Evolutionary conservation across 371 early-diverging fungal species (phyloP), one percentile per base, ranked within the genome.

Genomic region (Gilbertella persicaria): DNA sequence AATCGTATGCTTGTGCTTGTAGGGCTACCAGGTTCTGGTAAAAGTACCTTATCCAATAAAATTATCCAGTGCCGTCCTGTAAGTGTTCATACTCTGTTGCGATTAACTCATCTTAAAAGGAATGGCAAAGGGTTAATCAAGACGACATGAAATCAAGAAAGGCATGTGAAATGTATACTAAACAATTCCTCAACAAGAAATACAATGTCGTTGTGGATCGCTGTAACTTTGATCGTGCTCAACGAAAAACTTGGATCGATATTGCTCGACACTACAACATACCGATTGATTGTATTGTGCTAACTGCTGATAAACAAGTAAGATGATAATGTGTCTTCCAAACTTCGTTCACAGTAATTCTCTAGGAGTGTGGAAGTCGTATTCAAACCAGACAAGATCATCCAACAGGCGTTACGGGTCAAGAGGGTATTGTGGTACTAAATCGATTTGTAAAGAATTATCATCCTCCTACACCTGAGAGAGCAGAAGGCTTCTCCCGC

Each of bases 161-260:
- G 14, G 76, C 78, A 13, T 90, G 91, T 63, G 89, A 87, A 43
- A 58, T 50, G 25, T 51, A 53, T 38, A 58, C 63, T 3, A 43
- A 55, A 54, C 44, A 69, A 41, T 65, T 59, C 63, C 28, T 79
- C 29, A 45, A 74, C 59, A 45, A 83, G 50, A 62, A 74, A 19
- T 74, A 75, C 45, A 86, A 80, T 52, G 87, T 89, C 10, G 73
- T 91, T 53, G 68, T 91, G 14, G 91, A 91, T 64, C 83, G 89
- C 19, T 85, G 87, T 68, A 91, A 91, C 69, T 91, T 89, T 79
- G 86, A 91, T 56, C 71, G 71, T 30, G 64, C 71, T 43, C 89
- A 91, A 65, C 78, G 91, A 55, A 82, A 78, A 58, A 80, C 81
- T 29, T 91, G 89, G 89, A 63, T 88, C 23, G 75, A 75, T 17